A percentile compares a stretch with the other conserved stretches of the same genome.
phyloP scores from a whole-genome alignment of 2,329 filamentous ascomycete species.

The Calonectria hawksworthii region DNA sequence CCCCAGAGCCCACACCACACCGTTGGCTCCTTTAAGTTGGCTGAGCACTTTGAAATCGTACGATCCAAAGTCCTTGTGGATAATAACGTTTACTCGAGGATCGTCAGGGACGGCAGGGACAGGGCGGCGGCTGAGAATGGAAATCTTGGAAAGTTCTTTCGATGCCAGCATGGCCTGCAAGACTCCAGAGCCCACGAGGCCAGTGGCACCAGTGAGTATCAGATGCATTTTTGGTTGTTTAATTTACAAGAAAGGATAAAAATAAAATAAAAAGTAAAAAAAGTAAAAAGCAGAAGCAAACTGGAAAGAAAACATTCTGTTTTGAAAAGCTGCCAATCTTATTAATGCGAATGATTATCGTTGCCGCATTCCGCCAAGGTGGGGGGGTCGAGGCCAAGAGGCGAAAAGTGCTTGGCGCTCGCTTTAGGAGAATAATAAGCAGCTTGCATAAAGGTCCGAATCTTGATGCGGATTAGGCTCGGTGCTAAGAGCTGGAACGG shows the following conservation, averaged over 20 bases:
- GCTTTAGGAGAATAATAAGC: neutral
- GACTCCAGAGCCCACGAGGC: neutral
- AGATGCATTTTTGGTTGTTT: neutral
- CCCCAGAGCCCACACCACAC: neutral
- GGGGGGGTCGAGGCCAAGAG: neutral
- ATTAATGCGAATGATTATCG: neutral
- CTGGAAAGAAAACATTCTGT: neutral
- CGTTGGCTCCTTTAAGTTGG: neutral
- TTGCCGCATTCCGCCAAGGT: neutral
- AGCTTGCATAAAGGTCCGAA: neutral
- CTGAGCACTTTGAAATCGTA: neutral
- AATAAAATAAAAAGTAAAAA: too few relatives aligned
- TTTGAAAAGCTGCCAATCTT: neutral
- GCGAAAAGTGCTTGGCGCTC: neutral
- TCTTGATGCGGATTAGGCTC: neutral
- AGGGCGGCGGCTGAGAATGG: neutral
- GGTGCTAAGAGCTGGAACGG: neutral
- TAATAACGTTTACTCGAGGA: neutral
- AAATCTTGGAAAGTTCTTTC: neutral
- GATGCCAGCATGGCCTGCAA: slow-evolving; percentile 2
- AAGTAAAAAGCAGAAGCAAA: too few relatives aligned
- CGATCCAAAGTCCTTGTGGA: neutral
- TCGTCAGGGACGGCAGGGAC: neutral
- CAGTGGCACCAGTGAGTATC: slow-evolving; percentile 7
- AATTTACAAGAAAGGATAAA: neutral